phyloP scores from a whole-genome alignment of 768 basidiomycete species.

The Mycena maculata region DNA sequence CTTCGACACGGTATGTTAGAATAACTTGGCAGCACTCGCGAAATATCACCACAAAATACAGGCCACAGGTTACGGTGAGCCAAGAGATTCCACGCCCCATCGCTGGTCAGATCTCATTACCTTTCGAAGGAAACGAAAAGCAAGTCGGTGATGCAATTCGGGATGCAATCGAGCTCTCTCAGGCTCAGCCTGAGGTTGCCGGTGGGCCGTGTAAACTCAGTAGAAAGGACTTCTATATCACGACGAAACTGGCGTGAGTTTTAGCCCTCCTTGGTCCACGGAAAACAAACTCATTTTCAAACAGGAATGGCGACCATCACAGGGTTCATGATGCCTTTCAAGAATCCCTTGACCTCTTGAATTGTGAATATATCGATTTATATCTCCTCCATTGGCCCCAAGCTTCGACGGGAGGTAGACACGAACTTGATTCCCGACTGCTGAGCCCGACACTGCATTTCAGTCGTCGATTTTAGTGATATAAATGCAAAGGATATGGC shows the following conservation, averaged over 20 bases:
- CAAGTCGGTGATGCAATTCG: constrained; percentile 59
- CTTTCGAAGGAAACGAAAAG: constrained; percentile 55
- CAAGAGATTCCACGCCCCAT: neutral
- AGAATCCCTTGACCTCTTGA: constrained; percentile 46
- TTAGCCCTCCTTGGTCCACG: constrained; percentile 35
- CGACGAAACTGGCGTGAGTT: constrained; percentile 56
- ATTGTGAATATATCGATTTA: constrained; percentile 56
- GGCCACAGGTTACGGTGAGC: constrained; percentile 32
- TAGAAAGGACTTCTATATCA: constrained; percentile 59
- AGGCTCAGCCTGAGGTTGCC: too few species aligned
- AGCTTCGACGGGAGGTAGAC: constrained; percentile 15
- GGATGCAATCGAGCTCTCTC: constrained; percentile 45
- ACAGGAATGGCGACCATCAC: constrained; percentile 42
- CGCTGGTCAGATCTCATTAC: constrained; percentile 38
- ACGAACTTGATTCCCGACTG: neutral
- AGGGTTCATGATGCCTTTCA: constrained; percentile 52
- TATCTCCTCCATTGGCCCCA: constrained; percentile 46
- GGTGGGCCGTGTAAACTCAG: too few species aligned
- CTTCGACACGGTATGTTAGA: constrained; percentile 43
- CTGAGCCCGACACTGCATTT: neutral
- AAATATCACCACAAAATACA: neutral
- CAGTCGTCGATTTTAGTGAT: constrained; percentile 18
- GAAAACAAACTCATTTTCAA: neutral
- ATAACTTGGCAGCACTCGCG: neutral
- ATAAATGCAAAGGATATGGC: constrained; percentile 11